Evolutionary conservation across 23 red algal species (phyloP).

Genomic region (Gracilaria caudata): DNA sequence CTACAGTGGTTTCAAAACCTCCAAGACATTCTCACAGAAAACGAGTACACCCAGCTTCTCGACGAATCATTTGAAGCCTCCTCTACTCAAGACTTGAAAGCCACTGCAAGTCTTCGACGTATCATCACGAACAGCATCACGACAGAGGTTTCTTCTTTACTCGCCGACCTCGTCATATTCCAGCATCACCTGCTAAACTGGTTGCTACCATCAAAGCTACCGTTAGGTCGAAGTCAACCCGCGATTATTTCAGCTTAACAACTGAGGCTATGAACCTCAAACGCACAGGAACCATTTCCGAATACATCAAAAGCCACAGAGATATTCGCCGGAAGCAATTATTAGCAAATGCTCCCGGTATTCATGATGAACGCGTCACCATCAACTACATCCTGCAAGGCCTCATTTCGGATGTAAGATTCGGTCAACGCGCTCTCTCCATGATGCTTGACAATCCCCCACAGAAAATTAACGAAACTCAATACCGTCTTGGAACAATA

Average conservation of each 20-base stretch:
- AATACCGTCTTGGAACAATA: neutral
- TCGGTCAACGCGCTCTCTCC: neutral
- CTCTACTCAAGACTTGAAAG: neutral
- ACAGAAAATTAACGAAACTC: neutral
- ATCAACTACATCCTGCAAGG: neutral
- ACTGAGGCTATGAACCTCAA: too few species aligned
- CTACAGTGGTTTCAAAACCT: neutral
- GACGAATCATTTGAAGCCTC: neutral
- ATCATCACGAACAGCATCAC: conserved; percentile 1
- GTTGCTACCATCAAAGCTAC: neutral
- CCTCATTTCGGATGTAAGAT: neutral
- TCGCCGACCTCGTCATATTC: neutral
- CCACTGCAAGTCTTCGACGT: neutral
- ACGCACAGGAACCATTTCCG: neutral
- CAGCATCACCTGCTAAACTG: neutral
- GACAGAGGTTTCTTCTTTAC: neutral
- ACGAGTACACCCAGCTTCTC: neutral
- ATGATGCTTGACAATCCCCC: neutral
- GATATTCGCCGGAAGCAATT: neutral
- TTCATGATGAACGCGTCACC: neutral
- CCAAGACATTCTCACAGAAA: neutral
- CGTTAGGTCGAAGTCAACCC: neutral
- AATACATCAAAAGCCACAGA: neutral
- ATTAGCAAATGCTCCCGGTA: neutral
- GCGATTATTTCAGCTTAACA: too few species aligned